phyloP scores from a whole-genome alignment of 2,329 filamentous ascomycete species.

The Calonectria montana region DNA sequence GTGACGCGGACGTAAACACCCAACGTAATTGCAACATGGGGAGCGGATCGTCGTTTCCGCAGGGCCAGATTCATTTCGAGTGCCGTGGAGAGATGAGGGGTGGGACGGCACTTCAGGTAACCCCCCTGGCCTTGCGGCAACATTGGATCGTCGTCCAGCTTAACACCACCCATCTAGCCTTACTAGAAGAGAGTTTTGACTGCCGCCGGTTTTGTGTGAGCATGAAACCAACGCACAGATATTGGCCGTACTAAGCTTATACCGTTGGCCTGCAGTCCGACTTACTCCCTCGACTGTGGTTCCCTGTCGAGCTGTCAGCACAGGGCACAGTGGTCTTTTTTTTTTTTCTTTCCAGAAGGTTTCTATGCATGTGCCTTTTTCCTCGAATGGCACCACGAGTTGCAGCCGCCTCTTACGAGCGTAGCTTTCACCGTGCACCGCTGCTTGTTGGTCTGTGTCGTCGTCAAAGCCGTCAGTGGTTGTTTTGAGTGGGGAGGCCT shows the following conservation, averaged over 20 bases:
- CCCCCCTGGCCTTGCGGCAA: background rate
- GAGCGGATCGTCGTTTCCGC: slow-evolving; percentile 14
- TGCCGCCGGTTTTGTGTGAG: background rate
- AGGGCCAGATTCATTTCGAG: slow-evolving; percentile 6
- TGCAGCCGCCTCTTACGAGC: slow-evolving; percentile 14
- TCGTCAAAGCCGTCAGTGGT: background rate
- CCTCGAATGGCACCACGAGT: slow-evolving; percentile 3
- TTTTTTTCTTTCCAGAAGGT: slow-evolving; percentile 26
- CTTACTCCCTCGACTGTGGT: background rate
- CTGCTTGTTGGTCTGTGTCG: background rate
- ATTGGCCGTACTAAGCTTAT: background rate
- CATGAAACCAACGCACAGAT: background rate
- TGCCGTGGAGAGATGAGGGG: slow-evolving; percentile 15
- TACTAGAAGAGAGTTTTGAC: background rate
- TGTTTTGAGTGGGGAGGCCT: slow-evolving; percentile 16
- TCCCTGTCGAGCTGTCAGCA: background rate
- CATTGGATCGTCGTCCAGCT: slow-evolving; percentile 10
- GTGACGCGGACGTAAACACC: slow-evolving; percentile 11
- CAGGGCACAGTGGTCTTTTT: background rate
- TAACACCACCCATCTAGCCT: slow-evolving; percentile 6
- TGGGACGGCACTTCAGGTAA: slow-evolving; percentile 20
- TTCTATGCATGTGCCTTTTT: slow-evolving; percentile 4
- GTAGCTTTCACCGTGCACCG: background rate
- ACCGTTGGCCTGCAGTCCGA: background rate
- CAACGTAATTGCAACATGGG: background rate